These are phyloP conservation scores for Fraxinus excelsior DNA, from an alignment of 257 asterid genomes.

Conservation along the genomic window DNA sequence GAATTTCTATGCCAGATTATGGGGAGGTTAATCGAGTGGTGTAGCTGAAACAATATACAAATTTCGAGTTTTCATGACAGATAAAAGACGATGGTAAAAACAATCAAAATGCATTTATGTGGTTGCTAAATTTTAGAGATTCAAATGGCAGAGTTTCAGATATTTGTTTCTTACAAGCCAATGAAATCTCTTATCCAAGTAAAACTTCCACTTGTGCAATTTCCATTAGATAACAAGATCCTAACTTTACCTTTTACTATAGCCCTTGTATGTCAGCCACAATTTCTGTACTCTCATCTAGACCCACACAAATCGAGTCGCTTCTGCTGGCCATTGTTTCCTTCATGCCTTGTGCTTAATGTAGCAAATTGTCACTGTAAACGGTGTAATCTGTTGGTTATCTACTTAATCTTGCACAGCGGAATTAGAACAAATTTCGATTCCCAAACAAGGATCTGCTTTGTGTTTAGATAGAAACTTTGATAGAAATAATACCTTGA, in stretches of 20 bases:
- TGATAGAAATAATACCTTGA: too few species aligned
- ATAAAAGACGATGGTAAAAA: neutral
- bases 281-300: conserved; percentile 33
- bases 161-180: conserved; percentile 16
- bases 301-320: conserved; percentile 44
- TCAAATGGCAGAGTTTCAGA: conserved; percentile 27
- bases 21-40: neutral
- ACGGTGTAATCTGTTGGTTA: too few species aligned
- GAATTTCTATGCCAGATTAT: too few species aligned
- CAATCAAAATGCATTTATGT: neutral
- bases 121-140: neutral
- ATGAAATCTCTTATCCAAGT: conserved; percentile 53
- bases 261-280: conserved; percentile 47
- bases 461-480: too few species aligned
- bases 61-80: neutral
- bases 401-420: too few species aligned
- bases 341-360: conserved; percentile 19
- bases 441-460: too few species aligned
- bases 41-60: neutral
- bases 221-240: conserved; percentile 61
- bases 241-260: conserved; percentile 44
- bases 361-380: neutral
- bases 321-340: conserved; percentile 25
- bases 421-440: too few species aligned
- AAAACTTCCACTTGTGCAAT: conserved; percentile 45